phyloP scores from a whole-genome alignment of 1,284 basidiomycete species.

The Ustilago crameri region DNA sequence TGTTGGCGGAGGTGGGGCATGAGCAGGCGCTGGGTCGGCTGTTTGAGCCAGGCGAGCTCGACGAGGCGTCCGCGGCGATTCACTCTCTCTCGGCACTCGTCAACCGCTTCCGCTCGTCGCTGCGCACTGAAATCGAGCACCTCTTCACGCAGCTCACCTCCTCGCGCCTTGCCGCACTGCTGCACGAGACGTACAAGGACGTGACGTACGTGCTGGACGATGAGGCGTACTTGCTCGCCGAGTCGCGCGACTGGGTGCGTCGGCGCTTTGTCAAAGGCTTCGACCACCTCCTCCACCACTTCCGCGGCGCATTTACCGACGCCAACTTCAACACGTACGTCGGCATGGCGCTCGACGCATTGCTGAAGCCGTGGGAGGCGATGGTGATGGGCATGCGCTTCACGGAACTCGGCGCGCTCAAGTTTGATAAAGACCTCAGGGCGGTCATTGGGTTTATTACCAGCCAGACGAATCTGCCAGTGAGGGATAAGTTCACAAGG shows the following conservation, averaged over 20 bases:
- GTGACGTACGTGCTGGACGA: constrained; percentile 85
- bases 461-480: constrained; percentile 83
- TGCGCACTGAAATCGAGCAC: constrained; percentile 85
- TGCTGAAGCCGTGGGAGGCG: constrained; percentile 94
- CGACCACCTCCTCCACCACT: constrained; percentile 76
- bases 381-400: constrained; percentile 82
- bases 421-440: constrained; percentile 92
- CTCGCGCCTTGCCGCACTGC: constrained; percentile 82
- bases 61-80: constrained; percentile 20
- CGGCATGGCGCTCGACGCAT: constrained; percentile 81
- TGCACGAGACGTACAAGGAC: constrained; percentile 89
- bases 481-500: constrained; percentile 86
- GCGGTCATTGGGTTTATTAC: constrained; percentile 84
- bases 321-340: constrained; percentile 88
- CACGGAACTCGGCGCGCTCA: constrained; percentile 95
- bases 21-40: constrained; percentile 32
- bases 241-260: constrained; percentile 83
- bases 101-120: constrained; percentile 29
- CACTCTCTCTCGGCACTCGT: constrained; percentile 20
- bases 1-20: constrained; percentile 52
- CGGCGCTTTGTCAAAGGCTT: constrained; percentile 87
- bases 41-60: constrained; percentile 25
- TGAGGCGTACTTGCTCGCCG: constrained; percentile 82
- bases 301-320: constrained; percentile 83
- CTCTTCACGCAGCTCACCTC: constrained; percentile 91